These are phyloP conservation scores for Schwanniomyces pseudopolymorphus DNA, from an alignment of 805 yeast genomes.

Conservation along the genomic window DNA sequence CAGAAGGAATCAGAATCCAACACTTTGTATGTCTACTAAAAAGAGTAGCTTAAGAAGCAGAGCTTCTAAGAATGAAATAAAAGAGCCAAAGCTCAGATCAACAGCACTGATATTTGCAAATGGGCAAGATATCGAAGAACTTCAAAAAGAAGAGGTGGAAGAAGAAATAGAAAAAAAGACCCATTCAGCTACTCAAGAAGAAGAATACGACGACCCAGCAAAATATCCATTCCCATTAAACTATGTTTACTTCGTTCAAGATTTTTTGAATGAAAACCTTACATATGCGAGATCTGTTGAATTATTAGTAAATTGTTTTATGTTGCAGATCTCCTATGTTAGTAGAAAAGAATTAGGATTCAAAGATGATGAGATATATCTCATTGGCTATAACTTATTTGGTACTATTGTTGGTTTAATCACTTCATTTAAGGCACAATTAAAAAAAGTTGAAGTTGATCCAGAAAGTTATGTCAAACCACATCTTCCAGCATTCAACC, in stretches of 20 bases:
- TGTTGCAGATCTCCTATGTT: slow-evolving; percentile 30
- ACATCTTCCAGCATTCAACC: slow-evolving; percentile 37
- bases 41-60: slow-evolving; percentile 9
- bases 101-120: slow-evolving; percentile 12
- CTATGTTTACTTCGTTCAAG: slow-evolving; percentile 32
- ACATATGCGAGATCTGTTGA: slow-evolving; percentile 30
- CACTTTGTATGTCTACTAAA: slow-evolving; percentile 9
- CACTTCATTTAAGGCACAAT: slow-evolving; percentile 22
- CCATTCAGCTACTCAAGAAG: not conserved
- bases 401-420: slow-evolving; percentile 32
- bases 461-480: slow-evolving; percentile 17
- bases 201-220: slow-evolving; percentile 14
- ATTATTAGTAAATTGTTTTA: slow-evolving; percentile 26
- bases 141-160: not conserved
- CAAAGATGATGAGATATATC: slow-evolving; percentile 11
- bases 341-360: slow-evolving; percentile 16
- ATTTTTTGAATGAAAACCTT: slow-evolving; percentile 36
- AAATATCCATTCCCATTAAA: slow-evolving; percentile 21
- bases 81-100: slow-evolving; percentile 4
- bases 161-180: not conserved
- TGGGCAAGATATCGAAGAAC: not conserved
- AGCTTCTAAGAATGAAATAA: not conserved
- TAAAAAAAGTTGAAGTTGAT: slow-evolving; percentile 12
- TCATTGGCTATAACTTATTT: slow-evolving; percentile 31
- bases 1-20: not conserved